Evolutionary conservation across 345 rosid genomes (phyloP), one percentile per base, ranked within the genome.

Genomic region (Eutrema japonicum): DNA sequence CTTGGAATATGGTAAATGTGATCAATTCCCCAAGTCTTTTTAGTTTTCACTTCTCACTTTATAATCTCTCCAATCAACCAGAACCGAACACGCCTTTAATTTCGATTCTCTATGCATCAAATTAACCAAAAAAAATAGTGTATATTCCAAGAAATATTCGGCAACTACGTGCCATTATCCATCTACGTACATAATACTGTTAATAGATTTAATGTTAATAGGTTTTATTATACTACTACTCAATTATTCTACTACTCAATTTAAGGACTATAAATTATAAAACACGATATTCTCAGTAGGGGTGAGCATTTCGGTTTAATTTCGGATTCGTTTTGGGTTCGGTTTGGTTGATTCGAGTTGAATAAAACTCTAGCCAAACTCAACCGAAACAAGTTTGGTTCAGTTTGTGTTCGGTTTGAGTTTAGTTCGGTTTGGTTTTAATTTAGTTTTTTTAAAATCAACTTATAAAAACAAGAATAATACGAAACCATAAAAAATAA

Each of bases 11-110:
- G 75, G 55, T 70, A 40, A 70, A 46, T 55, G 61, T 56, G 43
- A 76, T 54, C 79, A 64, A 33, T 76, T 76, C 76, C 79, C 76
- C 5, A 76, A 55, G 49, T 63, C 79, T 76, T 76, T 76, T 76
- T 70, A 33, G 56, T 38, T 54, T 27, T 68, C 73, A 58, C 55
- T 57, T 58, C 40, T 73, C 64, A 53, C 62, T 53, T 47, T 37
- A 8, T 46, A 27, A 37, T 30, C 57, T 54, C 71, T 63, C 40
- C 40, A 37, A 70, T 64, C 79, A 64, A 63, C 66, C 66, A 64
- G 66, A 56, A 70, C 18, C 33, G 71, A 76, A 70, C 79, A 76
- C 79, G 79, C 76, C 75, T 70, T 56, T 49, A 11, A 42, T 55
- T 63, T 76, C 61, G 75, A 63, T 76, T 70, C 75, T 64, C 53